Base-by-base conservation (phyloP, 2,329 filamentous ascomycete genomes). In the Sporothrix variecibatus region DNA sequence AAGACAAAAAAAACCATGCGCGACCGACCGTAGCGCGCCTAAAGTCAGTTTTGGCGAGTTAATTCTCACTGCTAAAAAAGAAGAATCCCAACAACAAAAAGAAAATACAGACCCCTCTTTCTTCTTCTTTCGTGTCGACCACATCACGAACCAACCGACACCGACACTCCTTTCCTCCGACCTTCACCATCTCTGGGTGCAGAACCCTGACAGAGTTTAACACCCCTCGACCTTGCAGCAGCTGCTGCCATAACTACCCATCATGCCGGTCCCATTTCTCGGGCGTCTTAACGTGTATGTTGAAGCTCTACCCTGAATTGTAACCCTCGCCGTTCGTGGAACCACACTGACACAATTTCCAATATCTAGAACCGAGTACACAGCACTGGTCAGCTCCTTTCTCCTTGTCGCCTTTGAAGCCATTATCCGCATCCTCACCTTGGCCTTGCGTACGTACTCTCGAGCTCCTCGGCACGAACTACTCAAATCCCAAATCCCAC, bases 371-470 rank as follows among this genome's bases (percentile, higher is more conserved):
- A 88, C 88, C 82, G 95, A 99, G 85, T 98, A 98, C 84, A 84
- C 97, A 76, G 94, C 95, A 53, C 89, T 99, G 60, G 83, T 96
- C 65, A 90, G 91, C 73, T 98, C 95, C 8, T 93, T 98, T 79
- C 79, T 94, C 71, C 88, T 99, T 51, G 91, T 98, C 74, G 87
- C 90, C 65, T 87, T 97, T 77, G 96, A 99, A 82, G 91, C 91
- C 73, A 80, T 97, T 75, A 92, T 97, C 79, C 91, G 95, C 78
- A 86, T 97, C 74, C 89, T 97, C 76, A 98, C 96, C 1, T 88
- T 98, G 76, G 93, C 94, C 49, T 88, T 99, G 58, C 96, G 93
- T 95, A 85, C 81, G 92, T 84, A 9, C 72, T 71, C 2, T 15
- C n/a, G 17, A 15, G 15, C n/a, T 12, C 12, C 71, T 17, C 8